phyloP scores from a whole-genome alignment of 352 stramenopile genomes.

The Phytopythium kandeliae region DNA sequence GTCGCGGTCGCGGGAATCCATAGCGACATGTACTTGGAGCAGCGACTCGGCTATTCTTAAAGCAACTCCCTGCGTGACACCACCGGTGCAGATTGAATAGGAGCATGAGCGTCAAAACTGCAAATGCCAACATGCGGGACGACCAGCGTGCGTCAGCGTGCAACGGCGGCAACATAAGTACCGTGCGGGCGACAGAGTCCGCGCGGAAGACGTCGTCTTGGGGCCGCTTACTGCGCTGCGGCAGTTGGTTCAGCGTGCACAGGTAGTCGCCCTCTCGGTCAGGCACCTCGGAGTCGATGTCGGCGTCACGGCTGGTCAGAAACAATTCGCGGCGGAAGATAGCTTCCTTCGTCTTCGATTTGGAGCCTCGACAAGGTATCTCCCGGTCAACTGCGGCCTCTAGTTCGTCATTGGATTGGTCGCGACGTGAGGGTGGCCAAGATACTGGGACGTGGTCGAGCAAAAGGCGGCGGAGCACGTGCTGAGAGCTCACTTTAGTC shows the following conservation, averaged over 20 bases:
- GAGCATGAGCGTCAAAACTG: neutral
- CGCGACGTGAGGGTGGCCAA: neutral
- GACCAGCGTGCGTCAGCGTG: conserved; percentile 4
- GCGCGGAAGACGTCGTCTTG: neutral
- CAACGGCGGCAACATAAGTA: neutral
- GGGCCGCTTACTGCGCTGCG: neutral
- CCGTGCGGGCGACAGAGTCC: neutral
- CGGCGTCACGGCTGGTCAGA: neutral
- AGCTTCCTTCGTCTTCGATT: neutral
- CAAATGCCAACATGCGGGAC: neutral
- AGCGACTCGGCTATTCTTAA: neutral
- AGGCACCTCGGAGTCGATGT: too few relatives aligned
- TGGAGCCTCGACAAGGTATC: neutral
- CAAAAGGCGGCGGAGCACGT: neutral
- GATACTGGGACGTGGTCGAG: neutral
- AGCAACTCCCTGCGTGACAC: neutral
- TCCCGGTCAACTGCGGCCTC: neutral
- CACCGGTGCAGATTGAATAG: conserved; percentile 1
- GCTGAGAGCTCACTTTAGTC: neutral
- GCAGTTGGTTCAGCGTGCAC: neutral
- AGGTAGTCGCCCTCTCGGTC: neutral
- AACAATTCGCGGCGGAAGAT: neutral
- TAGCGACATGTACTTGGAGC: neutral
- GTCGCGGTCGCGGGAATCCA: neutral
- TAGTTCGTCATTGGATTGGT: neutral